Evolutionary conservation across 305 asterid genomes (phyloP).

Genomic region (Fraxinus ornus): DNA sequence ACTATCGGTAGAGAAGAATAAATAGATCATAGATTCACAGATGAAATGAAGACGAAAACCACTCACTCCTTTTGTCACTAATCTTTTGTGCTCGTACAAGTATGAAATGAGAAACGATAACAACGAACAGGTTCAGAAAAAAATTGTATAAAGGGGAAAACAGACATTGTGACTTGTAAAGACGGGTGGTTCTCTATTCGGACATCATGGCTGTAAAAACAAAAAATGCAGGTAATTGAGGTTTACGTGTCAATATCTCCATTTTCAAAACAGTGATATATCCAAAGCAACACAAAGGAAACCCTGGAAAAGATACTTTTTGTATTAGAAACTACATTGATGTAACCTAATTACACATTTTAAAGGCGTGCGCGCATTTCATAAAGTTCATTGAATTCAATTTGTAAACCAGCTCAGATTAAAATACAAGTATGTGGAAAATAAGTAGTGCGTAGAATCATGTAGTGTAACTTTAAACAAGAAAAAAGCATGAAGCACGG

Average conservation of each 20-base stretch:
- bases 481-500: neutral
- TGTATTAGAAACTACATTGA: neutral
- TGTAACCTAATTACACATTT: neutral
- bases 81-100: neutral
- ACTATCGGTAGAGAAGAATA: neutral
- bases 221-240: neutral
- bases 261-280: neutral
- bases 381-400: neutral
- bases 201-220: neutral
- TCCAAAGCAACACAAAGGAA: neutral
- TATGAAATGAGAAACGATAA: neutral
- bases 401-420: neutral
- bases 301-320: neutral
- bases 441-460: neutral
- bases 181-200: neutral
- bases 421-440: neutral
- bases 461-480: neutral
- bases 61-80: neutral
- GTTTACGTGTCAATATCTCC: neutral
- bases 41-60: neutral
- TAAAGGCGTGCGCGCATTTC: neutral
- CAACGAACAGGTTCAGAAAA: neutral
- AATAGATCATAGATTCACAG: neutral
- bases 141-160: neutral
- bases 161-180: neutral